phyloP scores from a whole-genome alignment of 345 rosid genomes.

The Sonneratia alba region DNA sequence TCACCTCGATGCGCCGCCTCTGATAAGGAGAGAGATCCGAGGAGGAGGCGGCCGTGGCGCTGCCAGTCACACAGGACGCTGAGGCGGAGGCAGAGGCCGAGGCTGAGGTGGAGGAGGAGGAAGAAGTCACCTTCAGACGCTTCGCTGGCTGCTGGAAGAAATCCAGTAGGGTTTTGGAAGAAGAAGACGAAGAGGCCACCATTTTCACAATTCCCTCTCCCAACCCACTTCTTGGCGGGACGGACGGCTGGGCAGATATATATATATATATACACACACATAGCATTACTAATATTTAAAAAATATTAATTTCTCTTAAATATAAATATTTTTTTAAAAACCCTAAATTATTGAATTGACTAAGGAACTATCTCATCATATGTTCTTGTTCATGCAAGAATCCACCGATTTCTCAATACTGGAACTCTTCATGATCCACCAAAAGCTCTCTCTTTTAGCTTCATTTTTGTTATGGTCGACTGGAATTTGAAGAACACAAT shows the following conservation, averaged over 20 bases:
- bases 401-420: too few species aligned
- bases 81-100: slow-evolving; percentile 13
- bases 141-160: slow-evolving; percentile 55
- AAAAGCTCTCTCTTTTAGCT: too few species aligned
- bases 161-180: slow-evolving; percentile 49
- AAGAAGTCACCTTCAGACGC: slow-evolving; percentile 43
- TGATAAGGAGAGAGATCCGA: slow-evolving; percentile 42
- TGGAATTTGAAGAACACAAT: too few species aligned
- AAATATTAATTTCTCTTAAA: too few species aligned
- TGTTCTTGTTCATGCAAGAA: too few species aligned
- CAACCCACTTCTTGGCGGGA: background rate
- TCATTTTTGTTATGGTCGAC: too few species aligned
- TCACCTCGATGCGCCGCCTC: slow-evolving; percentile 45
- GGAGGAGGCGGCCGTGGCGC: slow-evolving; percentile 7
- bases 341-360: too few species aligned
- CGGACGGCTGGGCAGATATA: background rate
- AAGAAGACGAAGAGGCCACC: slow-evolving; percentile 10
- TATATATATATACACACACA: background rate
- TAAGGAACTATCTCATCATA: too few species aligned
- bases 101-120: slow-evolving; percentile 16
- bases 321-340: too few species aligned
- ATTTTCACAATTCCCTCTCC: background rate
- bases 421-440: too few species aligned
- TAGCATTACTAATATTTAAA: too few species aligned
- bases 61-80: background rate